Percentiles rank a stretch among this genome's conserved stretches.
phyloP scores from a whole-genome alignment of 495 filamentous ascomycete genomes.

The Talaromyces proteolyticus region DNA sequence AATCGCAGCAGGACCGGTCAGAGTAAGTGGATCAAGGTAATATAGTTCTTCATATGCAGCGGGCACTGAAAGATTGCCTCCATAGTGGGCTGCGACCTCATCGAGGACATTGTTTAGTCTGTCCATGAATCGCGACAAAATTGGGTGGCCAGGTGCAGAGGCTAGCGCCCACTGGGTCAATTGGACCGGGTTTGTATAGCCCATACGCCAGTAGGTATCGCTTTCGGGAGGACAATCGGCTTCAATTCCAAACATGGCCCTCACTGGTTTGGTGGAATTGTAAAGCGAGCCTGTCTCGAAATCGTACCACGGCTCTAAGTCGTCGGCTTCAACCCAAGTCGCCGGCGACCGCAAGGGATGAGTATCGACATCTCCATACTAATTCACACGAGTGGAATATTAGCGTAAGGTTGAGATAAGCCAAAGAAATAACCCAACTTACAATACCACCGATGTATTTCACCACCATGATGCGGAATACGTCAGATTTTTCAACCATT shows the following conservation, averaged over 20 bases:
- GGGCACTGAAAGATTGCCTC: constrained; percentile 2
- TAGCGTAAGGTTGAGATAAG: background rate
- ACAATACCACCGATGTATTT: constrained; percentile 12
- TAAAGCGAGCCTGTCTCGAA: constrained; percentile 2
- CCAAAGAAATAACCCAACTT: background rate
- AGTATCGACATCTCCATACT: constrained; percentile 13
- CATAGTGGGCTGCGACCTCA: constrained; percentile 8
- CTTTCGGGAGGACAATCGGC: constrained; percentile 9
- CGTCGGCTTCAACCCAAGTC: constrained; percentile 9
- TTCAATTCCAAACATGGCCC: constrained; percentile 13
- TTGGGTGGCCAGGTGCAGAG: constrained; percentile 9
- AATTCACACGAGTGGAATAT: background rate
- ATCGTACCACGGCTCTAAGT: constrained; percentile 10
- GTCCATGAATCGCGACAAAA: constrained; percentile 10
- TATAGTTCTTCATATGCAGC: constrained; percentile 5
- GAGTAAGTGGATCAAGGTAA: constrained; percentile 5
- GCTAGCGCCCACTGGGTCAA: constrained; percentile 16
- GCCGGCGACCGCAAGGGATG: constrained; percentile 10
- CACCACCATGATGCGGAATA: constrained; percentile 12
- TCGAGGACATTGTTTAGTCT: constrained; percentile 4
- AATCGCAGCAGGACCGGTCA: constrained; percentile 7
- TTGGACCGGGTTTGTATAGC: constrained; percentile 16
- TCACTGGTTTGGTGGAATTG: constrained; percentile 7
- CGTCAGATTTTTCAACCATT: constrained; percentile 10
- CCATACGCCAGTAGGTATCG: constrained; percentile 15